Conservation (phyloP, 2,329 filamentous ascomycete genomes). For the Balansia obtecta region DNA sequence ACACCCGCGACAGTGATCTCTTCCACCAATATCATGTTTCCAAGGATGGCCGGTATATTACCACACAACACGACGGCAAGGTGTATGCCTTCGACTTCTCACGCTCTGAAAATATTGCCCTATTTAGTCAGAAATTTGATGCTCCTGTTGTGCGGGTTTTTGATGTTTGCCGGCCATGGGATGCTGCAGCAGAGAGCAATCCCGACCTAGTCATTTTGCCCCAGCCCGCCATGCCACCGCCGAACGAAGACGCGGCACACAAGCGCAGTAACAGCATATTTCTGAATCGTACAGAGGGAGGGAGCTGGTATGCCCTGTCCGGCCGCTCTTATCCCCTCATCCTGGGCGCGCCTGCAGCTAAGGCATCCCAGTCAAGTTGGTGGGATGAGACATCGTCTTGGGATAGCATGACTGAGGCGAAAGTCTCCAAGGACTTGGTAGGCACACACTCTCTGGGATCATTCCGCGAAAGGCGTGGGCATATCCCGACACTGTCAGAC, state of each 20-base stretch:
- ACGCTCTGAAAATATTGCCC: constrained; percentile 33
- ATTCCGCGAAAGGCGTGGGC: constrained; percentile 18
- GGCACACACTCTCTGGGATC: constrained; percentile 53
- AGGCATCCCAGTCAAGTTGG: constrained; percentile 33
- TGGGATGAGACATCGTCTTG: constrained; percentile 29
- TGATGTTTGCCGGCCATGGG: constrained; percentile 67
- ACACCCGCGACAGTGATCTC: constrained; percentile 81
- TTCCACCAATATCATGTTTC: constrained; percentile 69
- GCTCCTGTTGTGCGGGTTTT: constrained; percentile 80
- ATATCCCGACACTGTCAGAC: constrained; percentile 26
- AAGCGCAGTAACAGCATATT: constrained; percentile 58
- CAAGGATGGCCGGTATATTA: constrained; percentile 81
- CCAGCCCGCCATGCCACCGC: constrained; percentile 59
- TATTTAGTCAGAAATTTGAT: constrained; percentile 57
- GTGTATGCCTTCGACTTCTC: constrained; percentile 70
- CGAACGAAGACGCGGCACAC: constrained; percentile 35
- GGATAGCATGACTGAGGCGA: constrained; percentile 28
- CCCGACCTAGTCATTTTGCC: constrained; percentile 74
- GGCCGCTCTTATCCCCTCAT: constrained; percentile 78
- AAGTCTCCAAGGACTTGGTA: constrained; percentile 49
- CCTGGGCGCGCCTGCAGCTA: constrained; percentile 47
- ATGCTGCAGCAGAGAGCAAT: constrained; percentile 48
- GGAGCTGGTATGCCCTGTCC: constrained; percentile 90
- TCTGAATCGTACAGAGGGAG: constrained; percentile 74
- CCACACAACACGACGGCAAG: constrained; percentile 72